Percentiles rank a stretch among this genome's conserved stretches.
Conservation (phyloP, 148 eudicot genomes). For the Nepenthes mirabilis region DNA sequence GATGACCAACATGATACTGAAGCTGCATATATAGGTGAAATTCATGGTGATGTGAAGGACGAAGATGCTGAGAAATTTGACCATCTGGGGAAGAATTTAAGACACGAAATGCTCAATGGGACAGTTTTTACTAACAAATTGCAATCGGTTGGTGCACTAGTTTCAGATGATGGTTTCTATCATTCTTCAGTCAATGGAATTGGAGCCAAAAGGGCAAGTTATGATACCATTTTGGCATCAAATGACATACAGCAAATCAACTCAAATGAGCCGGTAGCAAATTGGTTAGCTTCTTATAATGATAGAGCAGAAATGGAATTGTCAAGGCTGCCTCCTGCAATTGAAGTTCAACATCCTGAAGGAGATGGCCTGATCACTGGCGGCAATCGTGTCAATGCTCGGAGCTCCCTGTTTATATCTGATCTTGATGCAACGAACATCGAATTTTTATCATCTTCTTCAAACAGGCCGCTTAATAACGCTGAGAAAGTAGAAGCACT, state of each 20-base stretch:
- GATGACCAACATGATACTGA: conserved; percentile 10
- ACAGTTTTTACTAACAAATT: conserved; percentile 86
- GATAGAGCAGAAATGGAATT: conserved; percentile 20
- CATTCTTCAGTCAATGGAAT: conserved; percentile 17
- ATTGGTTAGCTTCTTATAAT: conserved; percentile 37
- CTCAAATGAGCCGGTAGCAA: conserved; percentile 15
- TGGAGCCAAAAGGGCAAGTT: conserved; percentile 17
- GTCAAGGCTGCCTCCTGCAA: conserved; percentile 21
- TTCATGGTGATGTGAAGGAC: conserved; percentile 15
- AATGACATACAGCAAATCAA: conserved; percentile 13
- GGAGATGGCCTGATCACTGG: conserved; percentile 45
- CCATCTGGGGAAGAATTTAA: conserved; percentile 29
- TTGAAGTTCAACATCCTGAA: conserved; percentile 46
- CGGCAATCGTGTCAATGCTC: conserved; percentile 27
- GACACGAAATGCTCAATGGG: conserved; percentile 79
- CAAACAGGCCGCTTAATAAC: conserved; percentile 13
- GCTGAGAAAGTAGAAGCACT: conserved; percentile 26
- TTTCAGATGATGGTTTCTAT: conserved; percentile 20
- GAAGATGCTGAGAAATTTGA: conserved; percentile 18
- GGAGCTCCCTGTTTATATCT: conserved; percentile 17
- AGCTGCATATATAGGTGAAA: conserved; percentile 7
- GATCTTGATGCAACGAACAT: conserved; percentile 13
- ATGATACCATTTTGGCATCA: conserved; percentile 16
- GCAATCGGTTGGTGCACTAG: conserved; percentile 62
- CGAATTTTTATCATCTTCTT: conserved; percentile 22